Evolutionary conservation across 139 green algal genomes (phyloP).

Genomic region (Closterium sp.): DNA sequence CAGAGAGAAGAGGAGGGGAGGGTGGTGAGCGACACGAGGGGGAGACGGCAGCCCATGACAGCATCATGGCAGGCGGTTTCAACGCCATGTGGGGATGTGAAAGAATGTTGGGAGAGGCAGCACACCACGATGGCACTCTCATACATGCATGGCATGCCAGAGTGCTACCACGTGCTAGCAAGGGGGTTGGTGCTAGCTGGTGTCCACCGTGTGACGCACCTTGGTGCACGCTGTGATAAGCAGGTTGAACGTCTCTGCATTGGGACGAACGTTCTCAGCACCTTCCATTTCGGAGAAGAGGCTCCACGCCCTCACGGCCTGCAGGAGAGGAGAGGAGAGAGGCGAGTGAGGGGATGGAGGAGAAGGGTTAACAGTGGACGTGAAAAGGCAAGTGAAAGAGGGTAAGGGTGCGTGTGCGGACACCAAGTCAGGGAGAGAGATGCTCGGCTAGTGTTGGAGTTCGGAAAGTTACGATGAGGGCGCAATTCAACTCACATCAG

Average conservation of each 20-base stretch:
- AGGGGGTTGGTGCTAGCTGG: too few relatives aligned
- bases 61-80: too few relatives aligned
- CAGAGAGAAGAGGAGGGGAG: not conserved
- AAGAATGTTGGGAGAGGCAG: not conserved
- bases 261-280: not conserved
- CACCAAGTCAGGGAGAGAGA: too few relatives aligned
- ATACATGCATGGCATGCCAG: not conserved
- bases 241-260: slow-evolving; percentile 6
- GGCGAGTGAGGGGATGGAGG: not conserved
- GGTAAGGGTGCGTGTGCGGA: too few relatives aligned
- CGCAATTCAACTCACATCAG: slow-evolving; percentile 20
- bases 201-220: too few relatives aligned
- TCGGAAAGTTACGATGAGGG: too few relatives aligned
- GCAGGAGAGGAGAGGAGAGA: not conserved
- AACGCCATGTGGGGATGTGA: too few relatives aligned
- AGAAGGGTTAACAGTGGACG: not conserved
- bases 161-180: not conserved
- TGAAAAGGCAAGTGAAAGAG: not conserved
- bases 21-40: not conserved
- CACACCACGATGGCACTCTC: not conserved
- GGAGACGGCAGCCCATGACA: not conserved
- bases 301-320: slow-evolving; percentile 4
- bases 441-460: too few relatives aligned
- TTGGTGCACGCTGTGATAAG: slow-evolving; percentile 21
- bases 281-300: slow-evolving; percentile 1